Base-by-base conservation (phyloP, 2,329 filamentous ascomycete species). In the Pezicula rhizophila region DNA sequence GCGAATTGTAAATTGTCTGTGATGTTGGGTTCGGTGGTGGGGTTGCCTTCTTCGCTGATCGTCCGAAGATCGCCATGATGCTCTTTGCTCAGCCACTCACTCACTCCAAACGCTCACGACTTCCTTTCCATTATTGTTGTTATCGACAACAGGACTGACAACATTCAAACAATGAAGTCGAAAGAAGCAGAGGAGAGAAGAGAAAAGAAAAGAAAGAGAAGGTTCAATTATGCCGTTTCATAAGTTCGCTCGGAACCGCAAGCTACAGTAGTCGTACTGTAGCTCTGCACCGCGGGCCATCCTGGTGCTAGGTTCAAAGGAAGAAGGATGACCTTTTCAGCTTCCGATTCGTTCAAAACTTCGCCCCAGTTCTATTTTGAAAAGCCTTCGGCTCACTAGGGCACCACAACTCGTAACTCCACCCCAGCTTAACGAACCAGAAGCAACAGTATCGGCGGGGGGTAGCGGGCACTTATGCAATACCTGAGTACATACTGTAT, bases 11-110 rank as follows among this genome's bases (percentile, higher is more conserved):
- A 46, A 49, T 40, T 49, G 46, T 48, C 45, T 15, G 31, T 46
- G 47, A 42, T 41, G 42, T 28, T 23, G 18, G 42, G 20, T 5
- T 23, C 23, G 23, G 33, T 15, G 23, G 33, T 15, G 40, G 34
- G 25, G 49, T 44, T 46, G 6, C 44, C 20, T 34, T 56, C 50
- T 59, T 61, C 44, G 59, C 58, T 25, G 58, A 61, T 51, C 54
- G 52, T 14, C 57, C 49, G 45, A 63, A 63, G 55, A 64, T 61
- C 43, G 56, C 54, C 60, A 63, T 64, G 15, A 10, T 48, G 35
- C 25, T 38, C 17, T 14, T 18, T 23, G 17, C 17, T 40, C 38
- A 18, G 14, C 37, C 37, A 39, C 17, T 40, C 38, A 18, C 3
- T n/a, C 37, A 39, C 38, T 8, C 23, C 15, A 18, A 14, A 40